Conservation (phyloP, 208 protist genomes). For the Trypanosoma boissoni region DNA sequence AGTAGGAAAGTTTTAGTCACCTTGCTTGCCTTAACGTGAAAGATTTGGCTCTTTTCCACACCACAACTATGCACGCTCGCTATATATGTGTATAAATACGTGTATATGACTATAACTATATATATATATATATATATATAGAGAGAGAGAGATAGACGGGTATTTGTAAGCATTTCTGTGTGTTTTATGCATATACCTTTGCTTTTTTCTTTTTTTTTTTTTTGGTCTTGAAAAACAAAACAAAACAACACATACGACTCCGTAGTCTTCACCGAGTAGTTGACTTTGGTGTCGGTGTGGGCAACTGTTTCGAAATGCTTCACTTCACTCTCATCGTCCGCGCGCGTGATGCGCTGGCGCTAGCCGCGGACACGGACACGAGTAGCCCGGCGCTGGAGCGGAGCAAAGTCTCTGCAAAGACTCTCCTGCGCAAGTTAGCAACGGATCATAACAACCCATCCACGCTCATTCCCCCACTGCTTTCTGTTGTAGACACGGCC, state of each 20-base stretch:
- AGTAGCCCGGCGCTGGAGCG: conserved; percentile 23
- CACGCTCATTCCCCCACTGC: conserved; percentile 8
- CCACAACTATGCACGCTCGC: too few relatives aligned
- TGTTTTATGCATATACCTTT: too few relatives aligned
- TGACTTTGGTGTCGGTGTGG: neutral
- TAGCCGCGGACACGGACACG: conserved; percentile 34
- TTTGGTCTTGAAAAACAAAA: neutral
- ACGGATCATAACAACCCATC: conserved; percentile 15
- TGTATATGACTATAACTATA: too few relatives aligned
- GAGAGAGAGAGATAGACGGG: too few relatives aligned
- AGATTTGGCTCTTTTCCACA: too few relatives aligned
- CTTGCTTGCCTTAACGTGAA: too few relatives aligned
- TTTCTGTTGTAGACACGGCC: conserved; percentile 24
- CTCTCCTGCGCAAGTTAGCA: conserved; percentile 26
- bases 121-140: too few relatives aligned
- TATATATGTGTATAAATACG: too few relatives aligned
- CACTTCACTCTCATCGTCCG: conserved; percentile 37
- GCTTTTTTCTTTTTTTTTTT: conserved; percentile 11
- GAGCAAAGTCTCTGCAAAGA: conserved; percentile 27
- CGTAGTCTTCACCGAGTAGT: neutral
- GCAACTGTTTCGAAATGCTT: conserved; percentile 24
- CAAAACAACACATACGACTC: neutral
- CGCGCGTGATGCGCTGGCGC: conserved; percentile 31
- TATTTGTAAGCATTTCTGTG: too few relatives aligned
- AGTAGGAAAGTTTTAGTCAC: too few relatives aligned